These are phyloP conservation scores for Acrocalymma vagum DNA, from an alignment of 2,329 filamentous ascomycete genomes.

Conservation along the genomic window DNA sequence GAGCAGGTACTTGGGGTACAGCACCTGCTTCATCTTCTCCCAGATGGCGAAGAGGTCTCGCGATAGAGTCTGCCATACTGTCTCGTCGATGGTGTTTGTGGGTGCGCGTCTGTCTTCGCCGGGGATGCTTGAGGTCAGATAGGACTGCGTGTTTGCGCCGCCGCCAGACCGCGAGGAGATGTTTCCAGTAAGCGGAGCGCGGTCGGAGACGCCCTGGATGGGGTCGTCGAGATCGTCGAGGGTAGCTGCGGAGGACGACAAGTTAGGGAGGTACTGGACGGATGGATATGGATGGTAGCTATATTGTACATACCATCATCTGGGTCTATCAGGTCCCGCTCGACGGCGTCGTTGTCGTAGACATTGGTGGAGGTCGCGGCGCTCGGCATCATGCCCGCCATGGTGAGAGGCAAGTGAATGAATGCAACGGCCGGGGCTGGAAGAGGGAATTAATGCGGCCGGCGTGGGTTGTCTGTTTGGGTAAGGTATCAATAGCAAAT, in stretches of 20 bases:
- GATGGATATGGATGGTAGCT: constrained; percentile 16
- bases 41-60: constrained; percentile 92
- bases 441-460: too few species aligned
- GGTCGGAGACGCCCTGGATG: constrained; percentile 72
- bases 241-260: constrained; percentile 72
- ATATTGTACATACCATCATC: constrained; percentile 56
- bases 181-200: constrained; percentile 83
- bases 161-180: constrained; percentile 68
- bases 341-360: constrained; percentile 56
- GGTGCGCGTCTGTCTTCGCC: constrained; percentile 92
- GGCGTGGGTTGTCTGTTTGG: too few species aligned
- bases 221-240: constrained; percentile 95
- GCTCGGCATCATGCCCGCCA: constrained; percentile 57
- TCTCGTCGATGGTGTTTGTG: constrained; percentile 94
- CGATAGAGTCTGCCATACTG: constrained; percentile 95
- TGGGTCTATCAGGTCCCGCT: constrained; percentile 62
- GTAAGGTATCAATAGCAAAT: too few species aligned
- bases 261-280: constrained; percentile 8
- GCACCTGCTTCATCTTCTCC: constrained; percentile 97
- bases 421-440: constrained; percentile 20
- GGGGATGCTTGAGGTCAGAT: constrained; percentile 87
- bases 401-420: constrained; percentile 37
- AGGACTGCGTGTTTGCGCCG: constrained; percentile 71
- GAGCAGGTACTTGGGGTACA: constrained; percentile 94
- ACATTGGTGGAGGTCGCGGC: constrained; percentile 47